Evolutionary conservation across 2,329 filamentous ascomycete species (phyloP), one percentile per base, ranked within the genome.

Genomic region (Diaporthe citri): DNA sequence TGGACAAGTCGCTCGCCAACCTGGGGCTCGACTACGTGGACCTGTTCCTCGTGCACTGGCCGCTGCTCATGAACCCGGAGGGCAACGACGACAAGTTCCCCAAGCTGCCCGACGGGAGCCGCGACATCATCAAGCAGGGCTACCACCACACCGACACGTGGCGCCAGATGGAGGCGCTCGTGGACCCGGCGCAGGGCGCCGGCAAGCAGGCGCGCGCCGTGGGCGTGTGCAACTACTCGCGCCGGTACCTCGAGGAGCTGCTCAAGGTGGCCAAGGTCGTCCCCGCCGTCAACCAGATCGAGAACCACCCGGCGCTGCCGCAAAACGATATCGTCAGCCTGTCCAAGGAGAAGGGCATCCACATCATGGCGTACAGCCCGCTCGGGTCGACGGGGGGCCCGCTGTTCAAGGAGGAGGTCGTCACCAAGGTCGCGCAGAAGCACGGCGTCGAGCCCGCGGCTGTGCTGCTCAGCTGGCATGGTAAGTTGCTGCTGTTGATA

Each of bases 1-100:
- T 97, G 48, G 90, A 95, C 78, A 92, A 93, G 88, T 94, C 92
- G 80, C 86, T 97, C 82, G 90, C 92, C 84, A 88, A 89, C 75
- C 86, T 97, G 48, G 93, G 94, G 2, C 86, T 97, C 64, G 93
- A 95, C 78, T 96, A 97, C 82, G 89, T 97, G 7, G 95, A 97
- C 82, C 86, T 97, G 74, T 95, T 91, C 82, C 88, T 97, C 51
- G 90, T 97, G 74, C 95, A 97, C 86, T 97, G 94, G 94, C 93
- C 94, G 8, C 86, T 95, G 60, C 91, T 93, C 67, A 92, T 96
- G 91, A 96, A 96, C 85, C 93, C 93, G 10, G 89, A 93, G 46
- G 93, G 92, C 77, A 93, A 94, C 85, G 87, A 94, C 82, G 92
- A 93, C 79, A 88, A 90, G 76, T 95, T 96, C 85, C 95, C 94